Conservation (phyloP, 306 rosid species). For the Prunus fruticosa region DNA sequence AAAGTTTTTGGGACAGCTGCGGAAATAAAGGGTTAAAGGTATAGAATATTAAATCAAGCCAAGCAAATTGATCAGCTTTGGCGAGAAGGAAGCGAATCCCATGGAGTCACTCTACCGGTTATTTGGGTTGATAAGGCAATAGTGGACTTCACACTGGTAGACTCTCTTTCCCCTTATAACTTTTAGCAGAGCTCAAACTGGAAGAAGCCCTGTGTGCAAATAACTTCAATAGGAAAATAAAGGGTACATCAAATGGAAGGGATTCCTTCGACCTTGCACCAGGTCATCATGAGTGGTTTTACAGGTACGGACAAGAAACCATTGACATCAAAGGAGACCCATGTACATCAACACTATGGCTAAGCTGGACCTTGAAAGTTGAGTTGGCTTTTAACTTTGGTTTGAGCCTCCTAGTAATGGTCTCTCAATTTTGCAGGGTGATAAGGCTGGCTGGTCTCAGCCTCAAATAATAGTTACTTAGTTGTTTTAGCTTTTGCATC, state of each 20-base stretch:
- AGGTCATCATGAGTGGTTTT: neutral
- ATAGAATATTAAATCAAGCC: no score
- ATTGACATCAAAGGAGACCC: neutral
- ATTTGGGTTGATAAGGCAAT: neutral
- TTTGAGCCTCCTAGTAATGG: no score
- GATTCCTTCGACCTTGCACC: neutral
- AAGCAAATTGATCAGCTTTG: neutral
- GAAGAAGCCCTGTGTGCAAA: neutral
- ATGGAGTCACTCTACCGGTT: neutral
- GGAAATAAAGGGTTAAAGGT: neutral
- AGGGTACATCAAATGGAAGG: neutral
- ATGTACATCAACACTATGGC: no score
- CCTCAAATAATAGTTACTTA: no score
- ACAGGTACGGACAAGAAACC: neutral
- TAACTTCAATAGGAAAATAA: neutral
- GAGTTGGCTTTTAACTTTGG: no score
- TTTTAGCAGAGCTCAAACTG: no score
- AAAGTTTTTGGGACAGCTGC: neutral
- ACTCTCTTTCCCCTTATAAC: neutral
- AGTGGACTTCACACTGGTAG: neutral
- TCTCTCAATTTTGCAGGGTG: no score
- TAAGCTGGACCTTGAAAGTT: no score
- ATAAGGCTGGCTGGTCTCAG: no score
- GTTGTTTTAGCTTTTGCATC: no score
- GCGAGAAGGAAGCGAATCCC: neutral